A percentile compares a stretch with the other conserved stretches of the same genome.
phyloP scores from a whole-genome alignment of 2,329 filamentous ascomycete genomes.

The Claviceps sp. region DNA sequence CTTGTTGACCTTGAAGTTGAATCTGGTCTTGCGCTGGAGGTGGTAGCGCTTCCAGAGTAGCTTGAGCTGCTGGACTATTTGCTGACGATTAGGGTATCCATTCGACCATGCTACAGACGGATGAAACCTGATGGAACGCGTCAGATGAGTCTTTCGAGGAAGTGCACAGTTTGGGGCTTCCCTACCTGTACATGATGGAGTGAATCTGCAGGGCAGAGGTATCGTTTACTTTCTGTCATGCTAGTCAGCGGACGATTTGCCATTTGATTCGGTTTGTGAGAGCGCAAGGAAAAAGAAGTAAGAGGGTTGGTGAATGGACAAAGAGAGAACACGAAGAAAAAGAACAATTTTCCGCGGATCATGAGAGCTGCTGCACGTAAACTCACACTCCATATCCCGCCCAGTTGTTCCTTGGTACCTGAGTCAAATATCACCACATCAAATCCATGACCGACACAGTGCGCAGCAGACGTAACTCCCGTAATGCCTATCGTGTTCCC shows the following conservation, averaged over 20 bases:
- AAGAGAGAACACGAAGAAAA: neutral
- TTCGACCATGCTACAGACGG: constrained; percentile 61
- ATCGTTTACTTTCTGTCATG: constrained; percentile 56
- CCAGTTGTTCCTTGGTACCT: constrained; percentile 49
- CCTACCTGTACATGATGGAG: constrained; percentile 62
- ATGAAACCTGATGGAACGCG: constrained; percentile 39
- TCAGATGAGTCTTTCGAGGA: neutral
- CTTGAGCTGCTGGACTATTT: constrained; percentile 61
- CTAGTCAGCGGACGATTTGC: neutral
- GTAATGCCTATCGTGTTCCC: constrained; percentile 46
- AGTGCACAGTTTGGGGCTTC: no score
- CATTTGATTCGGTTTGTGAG: no score
- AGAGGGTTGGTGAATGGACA: neutral
- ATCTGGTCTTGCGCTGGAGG: constrained; percentile 56
- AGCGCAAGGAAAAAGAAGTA: no score
- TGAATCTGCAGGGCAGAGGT: constrained; percentile 76
- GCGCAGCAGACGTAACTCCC: constrained; percentile 64
- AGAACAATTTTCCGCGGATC: neutral
- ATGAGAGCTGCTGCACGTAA: no score
- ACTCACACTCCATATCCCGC: constrained; percentile 68
- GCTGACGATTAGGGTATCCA: constrained; percentile 64
- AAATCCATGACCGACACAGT: constrained; percentile 76
- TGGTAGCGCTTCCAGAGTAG: constrained; percentile 64
- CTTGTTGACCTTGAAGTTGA: constrained; percentile 55
- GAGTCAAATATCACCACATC: constrained; percentile 70